Evolutionary conservation across 257 asterid species (phyloP).

Genomic region (Cruciata laevipes): DNA sequence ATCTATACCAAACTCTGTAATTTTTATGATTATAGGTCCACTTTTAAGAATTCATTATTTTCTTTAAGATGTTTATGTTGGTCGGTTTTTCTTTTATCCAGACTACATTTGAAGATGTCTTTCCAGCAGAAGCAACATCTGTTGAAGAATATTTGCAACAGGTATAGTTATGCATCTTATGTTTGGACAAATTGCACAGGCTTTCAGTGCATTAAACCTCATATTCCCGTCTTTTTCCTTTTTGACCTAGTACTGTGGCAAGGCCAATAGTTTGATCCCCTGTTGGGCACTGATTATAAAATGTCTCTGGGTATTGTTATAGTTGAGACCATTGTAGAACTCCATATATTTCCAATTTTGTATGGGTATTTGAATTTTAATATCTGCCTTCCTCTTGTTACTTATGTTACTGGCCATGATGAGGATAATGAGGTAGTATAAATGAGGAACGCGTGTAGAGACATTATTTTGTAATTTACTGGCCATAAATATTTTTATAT

Average conservation of each 20-base stretch:
- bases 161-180: slow-evolving; percentile 39
- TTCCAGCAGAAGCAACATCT: slow-evolving; percentile 92
- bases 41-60: not conserved
- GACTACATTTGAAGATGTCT: slow-evolving; percentile 96
- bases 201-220: not conserved
- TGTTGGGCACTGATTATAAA: not conserved
- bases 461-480: too few relatives aligned
- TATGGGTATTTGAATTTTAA: not conserved
- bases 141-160: slow-evolving; percentile 96
- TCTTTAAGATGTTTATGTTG: not conserved
- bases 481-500: too few relatives aligned
- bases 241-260: not conserved
- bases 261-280: not conserved
- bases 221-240: not conserved
- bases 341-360: not conserved
- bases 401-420: not conserved
- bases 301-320: not conserved
- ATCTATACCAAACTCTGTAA: not conserved
- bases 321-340: not conserved
- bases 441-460: not conserved
- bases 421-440: not conserved
- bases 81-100: slow-evolving; percentile 24
- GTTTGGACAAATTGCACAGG: not conserved
- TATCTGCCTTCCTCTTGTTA: not conserved
- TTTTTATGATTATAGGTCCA: not conserved